Conservation (phyloP, 108 stramenopile genomes). For the Fistulifera pelliculosa region DNA sequence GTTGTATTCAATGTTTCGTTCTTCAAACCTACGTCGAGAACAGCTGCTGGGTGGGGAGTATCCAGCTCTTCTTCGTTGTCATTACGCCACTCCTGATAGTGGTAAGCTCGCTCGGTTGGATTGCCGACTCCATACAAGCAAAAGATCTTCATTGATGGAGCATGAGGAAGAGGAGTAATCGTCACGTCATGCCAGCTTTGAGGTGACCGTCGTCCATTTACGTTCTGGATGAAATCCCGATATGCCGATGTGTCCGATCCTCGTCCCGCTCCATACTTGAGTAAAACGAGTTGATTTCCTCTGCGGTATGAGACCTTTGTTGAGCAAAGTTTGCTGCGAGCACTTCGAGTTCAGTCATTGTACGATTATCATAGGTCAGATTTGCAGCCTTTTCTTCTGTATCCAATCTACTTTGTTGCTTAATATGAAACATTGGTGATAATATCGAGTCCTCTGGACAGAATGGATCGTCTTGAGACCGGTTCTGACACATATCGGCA, state of each 20-base stretch:
- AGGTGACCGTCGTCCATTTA: conserved; percentile 21
- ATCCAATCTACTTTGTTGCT: neutral
- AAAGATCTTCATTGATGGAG: conserved; percentile 76
- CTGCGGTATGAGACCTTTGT: conserved; percentile 7
- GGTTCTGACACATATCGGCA: conserved; percentile 26
- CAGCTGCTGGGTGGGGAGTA: conserved; percentile 38
- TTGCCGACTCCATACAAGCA: conserved; percentile 82
- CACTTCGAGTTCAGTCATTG: neutral
- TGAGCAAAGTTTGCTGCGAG: conserved; percentile 9
- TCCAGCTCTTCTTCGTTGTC: conserved; percentile 4
- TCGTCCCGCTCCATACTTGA: conserved; percentile 52
- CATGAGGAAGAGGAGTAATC: conserved; percentile 62
- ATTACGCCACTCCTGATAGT: conserved; percentile 42
- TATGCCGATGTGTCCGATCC: conserved; percentile 20
- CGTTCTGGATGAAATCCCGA: conserved; percentile 24
- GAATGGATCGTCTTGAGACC: conserved; percentile 2
- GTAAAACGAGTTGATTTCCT: conserved; percentile 37
- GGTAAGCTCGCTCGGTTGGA: conserved; percentile 73
- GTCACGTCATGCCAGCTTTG: conserved; percentile 69
- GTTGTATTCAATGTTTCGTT: conserved; percentile 33
- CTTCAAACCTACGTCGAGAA: conserved; percentile 51
- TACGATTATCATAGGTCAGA: neutral
- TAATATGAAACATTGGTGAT: neutral
- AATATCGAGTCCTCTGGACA: conserved; percentile 2
- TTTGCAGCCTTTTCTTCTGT: neutral